Evolutionary conservation across 495 filamentous ascomycete genomes (phyloP).

Genomic region (Bacidia gigantensis): DNA sequence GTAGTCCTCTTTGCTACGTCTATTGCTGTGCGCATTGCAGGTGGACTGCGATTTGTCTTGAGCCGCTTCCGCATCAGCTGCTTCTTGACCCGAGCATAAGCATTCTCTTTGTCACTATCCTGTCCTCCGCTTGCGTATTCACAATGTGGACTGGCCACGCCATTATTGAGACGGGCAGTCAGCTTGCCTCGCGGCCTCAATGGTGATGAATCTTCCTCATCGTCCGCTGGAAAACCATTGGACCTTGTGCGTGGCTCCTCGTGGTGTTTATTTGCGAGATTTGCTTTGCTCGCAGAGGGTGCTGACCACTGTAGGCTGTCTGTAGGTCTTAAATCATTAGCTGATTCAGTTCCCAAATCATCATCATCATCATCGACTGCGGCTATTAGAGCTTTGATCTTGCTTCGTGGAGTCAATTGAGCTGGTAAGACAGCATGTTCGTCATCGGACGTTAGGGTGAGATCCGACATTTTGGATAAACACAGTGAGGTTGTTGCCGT

Average conservation of each 20-base stretch:
- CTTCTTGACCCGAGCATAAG: constrained; percentile 17
- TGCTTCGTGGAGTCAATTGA: constrained; percentile 46
- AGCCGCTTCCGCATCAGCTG: constrained; percentile 10
- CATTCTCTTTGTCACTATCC: constrained; percentile 16
- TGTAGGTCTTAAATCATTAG: neutral
- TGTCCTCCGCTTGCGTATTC: constrained; percentile 7
- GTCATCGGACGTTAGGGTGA: no score
- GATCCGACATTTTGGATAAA: no score
- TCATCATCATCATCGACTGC: constrained; percentile 47
- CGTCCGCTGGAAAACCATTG: constrained; percentile 14
- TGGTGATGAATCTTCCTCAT: constrained; percentile 38
- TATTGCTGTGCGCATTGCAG: no score
- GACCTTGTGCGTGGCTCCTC: no score
- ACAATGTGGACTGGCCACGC: constrained; percentile 17
- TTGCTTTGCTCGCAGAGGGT: constrained; percentile 19
- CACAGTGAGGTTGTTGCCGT: no score
- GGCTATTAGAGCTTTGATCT: constrained; percentile 56
- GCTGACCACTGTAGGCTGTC: constrained; percentile 9
- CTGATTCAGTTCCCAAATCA: constrained; percentile 37
- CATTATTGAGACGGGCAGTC: constrained; percentile 48
- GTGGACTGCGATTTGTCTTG: no score
- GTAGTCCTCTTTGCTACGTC: no score
- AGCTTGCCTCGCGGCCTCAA: constrained; percentile 54
- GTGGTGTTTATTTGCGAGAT: no score
- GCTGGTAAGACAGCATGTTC: no score